Percentiles rank a stretch among this genome's conserved stretches.
These are phyloP conservation scores for Aureobasidium sp. DNA, from an alignment of 2,329 filamentous ascomycete species.

Conservation along the genomic window DNA sequence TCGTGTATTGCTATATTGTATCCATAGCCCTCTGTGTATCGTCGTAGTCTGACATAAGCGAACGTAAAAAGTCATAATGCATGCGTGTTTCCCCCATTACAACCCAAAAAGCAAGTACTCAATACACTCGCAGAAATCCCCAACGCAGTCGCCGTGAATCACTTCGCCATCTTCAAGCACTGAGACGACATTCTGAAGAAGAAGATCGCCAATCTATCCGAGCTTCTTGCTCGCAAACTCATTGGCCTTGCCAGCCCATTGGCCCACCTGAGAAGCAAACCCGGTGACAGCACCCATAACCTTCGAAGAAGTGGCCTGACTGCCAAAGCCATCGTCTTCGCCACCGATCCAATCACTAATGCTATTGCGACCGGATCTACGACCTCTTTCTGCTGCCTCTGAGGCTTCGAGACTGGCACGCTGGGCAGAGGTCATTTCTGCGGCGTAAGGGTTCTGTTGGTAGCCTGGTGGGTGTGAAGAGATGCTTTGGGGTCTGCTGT, in stretches of 20 bases:
- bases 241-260: neutral
- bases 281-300: constrained; percentile 32
- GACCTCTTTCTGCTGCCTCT: constrained; percentile 18
- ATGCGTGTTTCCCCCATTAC: neutral
- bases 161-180: neutral
- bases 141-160: neutral
- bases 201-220: neutral
- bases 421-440: constrained; percentile 32
- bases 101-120: neutral
- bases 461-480: constrained; percentile 42
- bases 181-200: neutral
- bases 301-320: constrained; percentile 32
- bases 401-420: constrained; percentile 27
- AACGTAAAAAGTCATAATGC: constrained; percentile 6
- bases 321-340: constrained; percentile 25
- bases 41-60: neutral
- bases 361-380: constrained; percentile 15
- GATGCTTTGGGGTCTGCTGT: constrained; percentile 20
- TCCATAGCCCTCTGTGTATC: neutral
- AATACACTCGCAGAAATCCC: neutral
- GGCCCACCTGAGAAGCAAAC: constrained; percentile 34
- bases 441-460: constrained; percentile 39
- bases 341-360: constrained; percentile 17
- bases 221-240: constrained; percentile 8
- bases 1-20: neutral